phyloP scores from a whole-genome alignment of 2,329 filamentous ascomycete genomes.

The Pyricularia sp. region DNA sequence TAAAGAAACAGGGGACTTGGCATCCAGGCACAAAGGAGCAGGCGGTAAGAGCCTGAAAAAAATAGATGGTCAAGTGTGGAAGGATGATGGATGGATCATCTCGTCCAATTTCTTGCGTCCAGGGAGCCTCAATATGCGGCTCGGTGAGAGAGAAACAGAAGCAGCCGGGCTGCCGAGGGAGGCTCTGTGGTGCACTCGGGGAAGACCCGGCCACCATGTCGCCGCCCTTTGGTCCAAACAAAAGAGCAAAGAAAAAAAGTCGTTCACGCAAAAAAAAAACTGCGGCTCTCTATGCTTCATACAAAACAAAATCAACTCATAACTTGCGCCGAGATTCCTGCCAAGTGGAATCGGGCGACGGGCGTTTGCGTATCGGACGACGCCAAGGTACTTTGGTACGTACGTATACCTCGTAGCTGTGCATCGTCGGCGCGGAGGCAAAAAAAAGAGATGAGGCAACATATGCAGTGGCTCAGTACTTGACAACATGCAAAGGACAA shows the following conservation, averaged over 20 bases:
- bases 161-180: not conserved
- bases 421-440: not conserved
- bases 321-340: not conserved
- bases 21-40: not conserved
- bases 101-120: not conserved
- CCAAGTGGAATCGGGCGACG: not conserved
- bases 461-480: not conserved
- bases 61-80: not conserved
- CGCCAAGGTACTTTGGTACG: not conserved
- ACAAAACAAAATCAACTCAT: not conserved
- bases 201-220: not conserved
- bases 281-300: not conserved
- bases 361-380: not conserved
- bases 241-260: not conserved
- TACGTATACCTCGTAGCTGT: not conserved
- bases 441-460: too few species aligned
- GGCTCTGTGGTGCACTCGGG: not conserved
- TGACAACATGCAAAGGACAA: not conserved
- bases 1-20: not conserved
- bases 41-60: not conserved
- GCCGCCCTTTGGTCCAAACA: not conserved
- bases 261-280: not conserved
- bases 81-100: not conserved
- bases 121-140: not conserved
- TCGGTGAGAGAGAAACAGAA: not conserved